Conservation (phyloP, 106 monocot species). For the Gastrodia elata region DNA sequence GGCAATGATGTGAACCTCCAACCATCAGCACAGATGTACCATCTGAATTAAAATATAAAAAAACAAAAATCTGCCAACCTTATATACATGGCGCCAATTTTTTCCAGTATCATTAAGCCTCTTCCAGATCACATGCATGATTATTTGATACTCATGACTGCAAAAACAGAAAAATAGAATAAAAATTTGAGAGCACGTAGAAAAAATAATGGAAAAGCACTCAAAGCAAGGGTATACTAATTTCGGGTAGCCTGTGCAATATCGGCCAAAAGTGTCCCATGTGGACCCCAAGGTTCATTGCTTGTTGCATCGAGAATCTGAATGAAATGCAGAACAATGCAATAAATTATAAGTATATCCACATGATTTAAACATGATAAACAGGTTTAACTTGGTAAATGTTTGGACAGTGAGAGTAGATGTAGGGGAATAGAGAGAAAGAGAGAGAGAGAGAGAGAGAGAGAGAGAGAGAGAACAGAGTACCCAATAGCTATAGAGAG, state of each 20-base stretch:
- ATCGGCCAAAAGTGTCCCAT: conserved; percentile 85
- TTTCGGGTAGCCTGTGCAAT: conserved; percentile 84
- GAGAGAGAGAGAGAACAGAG: not conserved
- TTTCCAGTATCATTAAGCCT: conserved; percentile 94
- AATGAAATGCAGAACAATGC: not conserved
- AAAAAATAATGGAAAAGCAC: not conserved
- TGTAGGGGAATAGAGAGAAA: not conserved
- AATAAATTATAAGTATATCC: not conserved
- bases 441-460: not conserved
- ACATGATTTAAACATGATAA: not conserved
- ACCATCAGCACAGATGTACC: not conserved
- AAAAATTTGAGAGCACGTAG: not conserved
- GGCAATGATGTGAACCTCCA: not conserved
- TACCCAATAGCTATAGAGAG: not conserved
- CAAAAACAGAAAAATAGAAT: conserved; percentile 8
- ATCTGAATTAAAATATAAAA: not conserved
- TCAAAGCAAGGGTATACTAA: conserved; percentile 34
- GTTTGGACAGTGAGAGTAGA: not conserved
- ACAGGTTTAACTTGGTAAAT: not conserved
- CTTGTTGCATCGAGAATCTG: conserved; percentile 98
- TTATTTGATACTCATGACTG: conserved; percentile 91
- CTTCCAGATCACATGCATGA: conserved; percentile 94
- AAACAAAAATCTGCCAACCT: conserved; percentile 31
- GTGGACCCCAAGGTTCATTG: conserved; percentile 98
- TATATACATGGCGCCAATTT: conserved; percentile 99